Evolutionary conservation across 139 green algal species (phyloP).

Genomic region (Auxenochlorella pyrenoidosa): DNA sequence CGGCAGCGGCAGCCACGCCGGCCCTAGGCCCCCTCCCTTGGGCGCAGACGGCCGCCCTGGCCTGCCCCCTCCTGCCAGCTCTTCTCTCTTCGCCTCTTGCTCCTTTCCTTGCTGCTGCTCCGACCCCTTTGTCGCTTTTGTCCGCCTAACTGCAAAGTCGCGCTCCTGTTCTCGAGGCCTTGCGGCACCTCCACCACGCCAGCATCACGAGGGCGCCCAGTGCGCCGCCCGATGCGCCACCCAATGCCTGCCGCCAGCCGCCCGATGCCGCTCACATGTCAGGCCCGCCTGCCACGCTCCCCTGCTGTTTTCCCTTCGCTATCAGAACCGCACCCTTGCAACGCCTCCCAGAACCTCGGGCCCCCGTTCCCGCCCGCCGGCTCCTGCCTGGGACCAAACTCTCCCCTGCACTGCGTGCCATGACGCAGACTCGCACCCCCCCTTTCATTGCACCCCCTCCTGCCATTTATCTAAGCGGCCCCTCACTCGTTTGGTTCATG

Average conservation of each 20-base stretch:
- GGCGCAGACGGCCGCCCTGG: no score
- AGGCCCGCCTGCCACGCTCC: neutral
- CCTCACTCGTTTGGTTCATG: neutral
- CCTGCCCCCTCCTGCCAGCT: neutral
- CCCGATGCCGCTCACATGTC: neutral
- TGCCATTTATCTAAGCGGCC: neutral
- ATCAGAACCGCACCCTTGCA: constrained; percentile 3
- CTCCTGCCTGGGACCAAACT: neutral
- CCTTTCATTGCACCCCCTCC: neutral
- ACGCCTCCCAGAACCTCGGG: neutral
- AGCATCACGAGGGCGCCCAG: no score
- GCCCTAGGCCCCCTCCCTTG: neutral
- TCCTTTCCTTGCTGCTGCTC: neutral
- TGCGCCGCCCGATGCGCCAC: no score
- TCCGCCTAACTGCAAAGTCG: neutral
- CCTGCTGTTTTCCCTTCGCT: neutral
- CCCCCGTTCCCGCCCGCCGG: neutral
- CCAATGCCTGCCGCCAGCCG: neutral
- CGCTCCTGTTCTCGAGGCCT: no score
- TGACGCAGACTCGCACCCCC: neutral
- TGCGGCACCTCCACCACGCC: no score
- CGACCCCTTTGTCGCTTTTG: neutral
- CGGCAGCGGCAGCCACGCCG: neutral
- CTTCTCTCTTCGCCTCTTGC: neutral
- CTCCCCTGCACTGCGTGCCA: neutral